Percentiles rank a stretch among this genome's conserved stretches.
phyloP scores from a whole-genome alignment of 306 rosid genomes.

The Oemleria cerasiformis region DNA sequence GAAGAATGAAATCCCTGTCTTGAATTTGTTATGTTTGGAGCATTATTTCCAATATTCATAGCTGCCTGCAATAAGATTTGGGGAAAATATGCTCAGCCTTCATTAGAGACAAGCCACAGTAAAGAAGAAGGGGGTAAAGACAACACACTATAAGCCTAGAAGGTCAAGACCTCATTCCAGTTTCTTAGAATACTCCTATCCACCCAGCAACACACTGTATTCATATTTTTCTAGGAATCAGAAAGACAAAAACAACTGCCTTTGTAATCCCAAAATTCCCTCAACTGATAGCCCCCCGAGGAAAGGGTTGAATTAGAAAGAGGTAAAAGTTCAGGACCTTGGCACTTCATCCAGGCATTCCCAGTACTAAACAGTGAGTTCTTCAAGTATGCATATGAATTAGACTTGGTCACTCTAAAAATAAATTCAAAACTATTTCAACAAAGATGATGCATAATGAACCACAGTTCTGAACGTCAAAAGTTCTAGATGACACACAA shows the following conservation, averaged over 20 bases:
- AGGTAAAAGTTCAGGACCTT: not conserved
- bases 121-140: not conserved
- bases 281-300: not conserved
- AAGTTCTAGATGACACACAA: not conserved
- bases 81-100: constrained; percentile 16
- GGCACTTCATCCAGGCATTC: not conserved
- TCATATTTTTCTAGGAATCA: not conserved
- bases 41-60: constrained; percentile 35
- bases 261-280: not conserved
- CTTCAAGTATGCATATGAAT: not conserved
- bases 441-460: not conserved
- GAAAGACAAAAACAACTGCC: constrained; percentile 1
- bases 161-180: not conserved
- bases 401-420: not conserved
- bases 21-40: constrained; percentile 32
- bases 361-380: not conserved
- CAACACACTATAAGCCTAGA: not conserved
- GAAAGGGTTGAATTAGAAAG: not conserved
- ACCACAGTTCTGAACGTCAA: not conserved
- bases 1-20: constrained; percentile 42
- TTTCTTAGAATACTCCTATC: not conserved
- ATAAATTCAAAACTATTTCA: not conserved
- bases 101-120: not conserved
- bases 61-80: constrained; percentile 59
- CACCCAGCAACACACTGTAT: too few species aligned